Conservation (phyloP, 306 rosid genomes). For the Casuarina equisetifolia region DNA sequence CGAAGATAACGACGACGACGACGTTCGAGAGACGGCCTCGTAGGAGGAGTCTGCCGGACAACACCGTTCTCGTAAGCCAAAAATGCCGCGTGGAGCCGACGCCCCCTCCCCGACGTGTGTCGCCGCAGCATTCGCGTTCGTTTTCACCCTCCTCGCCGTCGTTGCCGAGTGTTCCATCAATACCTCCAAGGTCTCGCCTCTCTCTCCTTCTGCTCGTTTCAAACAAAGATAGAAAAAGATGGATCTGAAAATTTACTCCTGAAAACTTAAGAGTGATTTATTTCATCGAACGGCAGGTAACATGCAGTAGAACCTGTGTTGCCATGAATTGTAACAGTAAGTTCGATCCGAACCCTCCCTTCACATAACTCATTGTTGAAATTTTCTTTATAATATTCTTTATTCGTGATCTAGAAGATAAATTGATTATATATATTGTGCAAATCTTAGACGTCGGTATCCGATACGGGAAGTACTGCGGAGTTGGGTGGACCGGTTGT, state of each 20-base stretch:
- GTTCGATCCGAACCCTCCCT: conserved; percentile 14
- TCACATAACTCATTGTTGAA: not conserved
- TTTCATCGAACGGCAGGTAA: conserved; percentile 29
- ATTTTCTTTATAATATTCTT: not conserved
- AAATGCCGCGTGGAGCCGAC: conserved; percentile 15
- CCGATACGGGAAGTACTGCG: conserved; percentile 87
- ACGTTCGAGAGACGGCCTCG: not conserved
- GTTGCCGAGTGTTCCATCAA: conserved; percentile 39
- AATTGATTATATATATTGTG: not conserved
- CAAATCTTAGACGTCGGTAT: conserved; percentile 50
- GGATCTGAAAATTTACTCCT: not conserved
- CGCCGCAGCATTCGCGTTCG: conserved; percentile 34
- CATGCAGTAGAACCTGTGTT: conserved; percentile 67
- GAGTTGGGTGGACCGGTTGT: conserved; percentile 80
- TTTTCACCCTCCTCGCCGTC: conserved; percentile 33
- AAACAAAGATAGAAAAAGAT: not conserved
- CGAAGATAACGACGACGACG: not conserved
- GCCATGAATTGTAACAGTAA: conserved; percentile 63
- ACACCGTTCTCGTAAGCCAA: not conserved
- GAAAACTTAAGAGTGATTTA: not conserved
- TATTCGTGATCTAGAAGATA: not conserved
- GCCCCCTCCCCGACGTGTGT: conserved; percentile 32
- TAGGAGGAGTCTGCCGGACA: not conserved
- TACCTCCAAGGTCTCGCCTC: conserved; percentile 42
- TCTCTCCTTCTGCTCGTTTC: not conserved